Base-by-base conservation (phyloP, 257 asterid genomes). In the Oldenlandia corymbosa region DNA sequence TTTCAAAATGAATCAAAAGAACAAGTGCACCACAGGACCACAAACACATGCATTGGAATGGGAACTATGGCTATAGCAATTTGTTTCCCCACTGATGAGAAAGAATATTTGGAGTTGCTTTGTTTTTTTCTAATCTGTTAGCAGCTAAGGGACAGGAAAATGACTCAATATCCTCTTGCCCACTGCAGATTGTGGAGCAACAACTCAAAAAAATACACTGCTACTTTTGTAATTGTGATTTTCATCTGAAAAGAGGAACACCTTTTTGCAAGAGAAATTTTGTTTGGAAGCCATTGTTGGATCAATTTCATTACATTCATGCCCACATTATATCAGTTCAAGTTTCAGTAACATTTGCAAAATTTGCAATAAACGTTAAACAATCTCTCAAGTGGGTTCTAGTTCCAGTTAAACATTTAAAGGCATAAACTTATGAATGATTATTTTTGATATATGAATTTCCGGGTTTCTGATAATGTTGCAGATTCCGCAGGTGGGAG, bases 51-150 rank as follows among this genome's bases (percentile, higher is more conserved):
- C 68, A 65, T 56, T 59, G 60, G 45, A 3, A 32, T 31, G 21
- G 61, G 46, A 42, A 31, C 43, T 45, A 54, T 6, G 60, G 23
- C 34, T 50, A 68, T 62, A 70, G 55, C 66, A 71, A 30, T 69
- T 64, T 72, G 73, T 72, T 76, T 71, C 71, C 17, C 23, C 57
- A 7, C 58, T 21, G 30, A 2, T 23, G 59, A 17, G 72, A 60
- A 71, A 75, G 80, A 72, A 76, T 69, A 75, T 69, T 71, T 68
- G 48, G n/a, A 28, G 68, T 42, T 64, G 68, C 72, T 43, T 54
- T 80, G 79, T 83, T 73, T 70, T 71, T 77, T 73, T 68, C 76
- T 62, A 37, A 71, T 64, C 54, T 46, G 55, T 34, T 68, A 64
- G 46, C 66, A 61, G 49, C 51, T 36, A 66, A 23, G 43, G 14